phyloP scores from a whole-genome alignment of 495 filamentous ascomycete species.

The Alectoria sarmentosa region DNA sequence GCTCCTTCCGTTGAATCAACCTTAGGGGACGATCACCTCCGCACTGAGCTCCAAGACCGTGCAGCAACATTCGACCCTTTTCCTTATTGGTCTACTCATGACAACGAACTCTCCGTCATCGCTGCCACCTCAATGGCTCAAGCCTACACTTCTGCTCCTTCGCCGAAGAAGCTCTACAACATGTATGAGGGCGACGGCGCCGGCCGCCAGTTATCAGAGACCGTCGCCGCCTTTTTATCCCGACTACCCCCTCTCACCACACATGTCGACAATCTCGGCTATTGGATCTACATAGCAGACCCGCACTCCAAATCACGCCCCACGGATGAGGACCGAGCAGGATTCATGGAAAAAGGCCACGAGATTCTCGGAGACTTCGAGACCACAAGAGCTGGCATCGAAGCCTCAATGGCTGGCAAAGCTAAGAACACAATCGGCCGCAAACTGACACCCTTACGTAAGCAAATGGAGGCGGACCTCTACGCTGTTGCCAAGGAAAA shows the following conservation, averaged over 20 bases:
- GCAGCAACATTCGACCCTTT: constrained; percentile 39
- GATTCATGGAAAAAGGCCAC: constrained; percentile 40
- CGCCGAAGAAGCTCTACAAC: constrained; percentile 35
- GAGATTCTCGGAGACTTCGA: constrained; percentile 37
- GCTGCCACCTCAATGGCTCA: constrained; percentile 15
- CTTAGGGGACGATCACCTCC: constrained; percentile 48
- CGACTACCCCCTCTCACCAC: constrained; percentile 61
- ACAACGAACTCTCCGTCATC: constrained; percentile 31
- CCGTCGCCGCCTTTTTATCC: constrained; percentile 51
- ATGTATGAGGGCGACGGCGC: constrained; percentile 34
- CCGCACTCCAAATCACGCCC: constrained; percentile 33
- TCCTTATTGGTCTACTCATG: constrained; percentile 40
- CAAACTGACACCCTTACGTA: constrained; percentile 45
- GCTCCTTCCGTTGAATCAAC: constrained; percentile 22
- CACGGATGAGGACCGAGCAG: constrained; percentile 31
- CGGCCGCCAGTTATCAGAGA: constrained; percentile 51
- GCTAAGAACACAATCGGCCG: constrained; percentile 37
- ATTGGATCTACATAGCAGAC: constrained; percentile 64
- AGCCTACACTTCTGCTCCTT: constrained; percentile 10
- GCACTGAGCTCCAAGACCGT: constrained; percentile 32
- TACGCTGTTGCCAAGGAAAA: constrained; percentile 47
- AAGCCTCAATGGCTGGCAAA: constrained; percentile 34
- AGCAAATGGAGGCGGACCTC: constrained; percentile 46
- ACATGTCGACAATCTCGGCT: constrained; percentile 29
- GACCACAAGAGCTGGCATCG: constrained; percentile 33